These are phyloP conservation scores for Corniculantispora saksenae DNA, from an alignment of 2,329 filamentous ascomycete species.

Conservation along the genomic window DNA sequence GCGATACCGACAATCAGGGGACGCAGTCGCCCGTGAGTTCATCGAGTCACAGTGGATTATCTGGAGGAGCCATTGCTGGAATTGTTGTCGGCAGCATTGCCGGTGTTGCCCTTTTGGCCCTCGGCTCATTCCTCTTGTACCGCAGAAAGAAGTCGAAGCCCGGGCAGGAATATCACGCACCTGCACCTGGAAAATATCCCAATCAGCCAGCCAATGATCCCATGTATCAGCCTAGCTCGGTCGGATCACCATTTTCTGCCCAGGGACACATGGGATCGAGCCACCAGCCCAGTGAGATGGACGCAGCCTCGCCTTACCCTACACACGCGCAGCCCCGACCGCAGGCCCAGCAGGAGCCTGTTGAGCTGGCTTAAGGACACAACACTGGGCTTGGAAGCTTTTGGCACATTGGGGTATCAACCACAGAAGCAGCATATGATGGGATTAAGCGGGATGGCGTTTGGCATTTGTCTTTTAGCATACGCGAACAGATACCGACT, in stretches of 20 bases:
- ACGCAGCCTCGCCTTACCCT: neutral
- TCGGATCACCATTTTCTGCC: neutral
- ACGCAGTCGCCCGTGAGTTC: neutral
- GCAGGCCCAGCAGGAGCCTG: neutral
- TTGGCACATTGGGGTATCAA: too few species aligned
- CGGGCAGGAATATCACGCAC: neutral
- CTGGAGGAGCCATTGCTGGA: conserved; percentile 19
- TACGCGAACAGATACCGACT: neutral
- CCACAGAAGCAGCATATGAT: too few species aligned
- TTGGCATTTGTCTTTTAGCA: neutral
- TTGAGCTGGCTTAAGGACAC: conserved; percentile 4
- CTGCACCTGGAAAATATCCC: conserved; percentile 2
- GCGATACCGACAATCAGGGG: conserved; percentile 5
- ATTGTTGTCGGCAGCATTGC: conserved; percentile 16
- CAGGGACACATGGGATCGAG: neutral
- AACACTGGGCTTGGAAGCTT: too few species aligned
- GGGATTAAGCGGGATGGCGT: too few species aligned
- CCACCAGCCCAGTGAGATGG: conserved; percentile 14
- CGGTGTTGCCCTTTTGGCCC: conserved; percentile 2
- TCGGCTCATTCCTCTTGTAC: conserved; percentile 17
- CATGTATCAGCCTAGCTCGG: conserved; percentile 1
- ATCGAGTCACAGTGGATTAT: neutral
- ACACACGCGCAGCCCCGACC: neutral
- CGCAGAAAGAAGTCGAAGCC: neutral
- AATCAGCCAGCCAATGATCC: neutral